phyloP scores from a whole-genome alignment of 176 grass and related monocot genomes.

The Ensete glaucum region DNA sequence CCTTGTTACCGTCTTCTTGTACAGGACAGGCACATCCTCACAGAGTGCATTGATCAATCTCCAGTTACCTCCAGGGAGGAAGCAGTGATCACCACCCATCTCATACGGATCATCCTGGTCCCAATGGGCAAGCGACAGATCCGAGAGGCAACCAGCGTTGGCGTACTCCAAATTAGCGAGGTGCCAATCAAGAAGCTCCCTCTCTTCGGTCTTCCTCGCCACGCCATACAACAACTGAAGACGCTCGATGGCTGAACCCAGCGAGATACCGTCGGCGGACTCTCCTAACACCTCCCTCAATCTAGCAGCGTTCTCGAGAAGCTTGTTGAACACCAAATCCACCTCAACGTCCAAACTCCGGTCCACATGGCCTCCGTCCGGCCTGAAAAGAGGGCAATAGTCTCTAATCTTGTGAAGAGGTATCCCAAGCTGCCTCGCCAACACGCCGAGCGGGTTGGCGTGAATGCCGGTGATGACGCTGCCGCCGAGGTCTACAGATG shows the following conservation, averaged over 20 bases:
- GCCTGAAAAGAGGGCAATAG: constrained; percentile 59
- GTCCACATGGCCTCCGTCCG: constrained; percentile 47
- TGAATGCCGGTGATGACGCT: constrained; percentile 94
- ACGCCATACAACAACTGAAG: constrained; percentile 63
- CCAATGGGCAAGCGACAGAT: constrained; percentile 77
- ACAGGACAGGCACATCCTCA: constrained; percentile 64
- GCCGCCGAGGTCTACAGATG: constrained; percentile 72
- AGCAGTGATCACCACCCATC: constrained; percentile 94
- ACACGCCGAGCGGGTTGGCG: constrained; percentile 82
- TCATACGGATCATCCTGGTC: constrained; percentile 90
- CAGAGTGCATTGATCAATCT: constrained; percentile 55
- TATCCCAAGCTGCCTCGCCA: constrained; percentile 69
- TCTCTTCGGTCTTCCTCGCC: constrained; percentile 40
- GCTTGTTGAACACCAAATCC: constrained; percentile 69
- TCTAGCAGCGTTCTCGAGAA: constrained; percentile 55
- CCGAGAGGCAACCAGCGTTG: constrained; percentile 67
- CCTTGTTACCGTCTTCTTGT: constrained; percentile 55
- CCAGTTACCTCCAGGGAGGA: constrained; percentile 75
- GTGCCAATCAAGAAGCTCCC: constrained; percentile 82
- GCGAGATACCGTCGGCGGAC: constrained; percentile 52
- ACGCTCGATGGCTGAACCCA: constrained; percentile 60
- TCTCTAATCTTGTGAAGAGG: constrained; percentile 89
- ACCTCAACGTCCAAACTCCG: constrained; percentile 39
- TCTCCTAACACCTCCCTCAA: constrained; percentile 52
- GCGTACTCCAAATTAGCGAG: constrained; percentile 90